A percentile compares a stretch with the other conserved stretches of the same genome.
Conservation (phyloP, 225 moss, liverwort and hornwort genomes). For the Polytrichum formosum region DNA sequence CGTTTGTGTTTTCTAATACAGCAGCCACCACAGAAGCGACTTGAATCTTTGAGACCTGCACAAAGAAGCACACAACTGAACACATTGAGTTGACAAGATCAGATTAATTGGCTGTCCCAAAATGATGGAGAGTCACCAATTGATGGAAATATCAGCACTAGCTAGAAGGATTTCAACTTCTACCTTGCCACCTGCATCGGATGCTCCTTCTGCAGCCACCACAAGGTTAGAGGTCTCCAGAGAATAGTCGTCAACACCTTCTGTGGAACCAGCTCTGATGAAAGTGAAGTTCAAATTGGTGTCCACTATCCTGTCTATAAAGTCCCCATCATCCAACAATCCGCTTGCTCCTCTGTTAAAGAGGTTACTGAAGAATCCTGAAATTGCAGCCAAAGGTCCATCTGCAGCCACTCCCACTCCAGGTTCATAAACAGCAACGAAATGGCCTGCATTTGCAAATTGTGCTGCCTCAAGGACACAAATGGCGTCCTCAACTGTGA, state of each 20-base stretch:
- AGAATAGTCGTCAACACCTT: conserved; percentile 84
- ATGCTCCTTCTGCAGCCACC: conserved; percentile 68
- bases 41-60: conserved; percentile 88
- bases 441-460: conserved; percentile 72
- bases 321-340: conserved; percentile 48
- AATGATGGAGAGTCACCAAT: neutral
- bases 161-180: neutral
- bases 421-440: conserved; percentile 80
- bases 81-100: conserved; percentile 1
- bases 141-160: neutral
- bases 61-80: conserved; percentile 16
- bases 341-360: conserved; percentile 37
- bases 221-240: conserved; percentile 77
- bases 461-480: conserved; percentile 83
- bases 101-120: too few relatives aligned
- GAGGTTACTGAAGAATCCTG: conserved; percentile 64
- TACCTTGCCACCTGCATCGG: conserved; percentile 77
- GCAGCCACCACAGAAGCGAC: conserved; percentile 81
- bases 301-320: conserved; percentile 70
- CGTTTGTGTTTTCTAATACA: conserved; percentile 56
- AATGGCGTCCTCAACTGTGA: conserved; percentile 68
- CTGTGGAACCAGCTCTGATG: conserved; percentile 67
- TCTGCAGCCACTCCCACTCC: conserved; percentile 42
- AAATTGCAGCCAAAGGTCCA: conserved; percentile 72
- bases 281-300: conserved; percentile 75